These are phyloP conservation scores for Leishmania tarentolae DNA, from an alignment of 208 protist genomes.

Conservation along the genomic window DNA sequence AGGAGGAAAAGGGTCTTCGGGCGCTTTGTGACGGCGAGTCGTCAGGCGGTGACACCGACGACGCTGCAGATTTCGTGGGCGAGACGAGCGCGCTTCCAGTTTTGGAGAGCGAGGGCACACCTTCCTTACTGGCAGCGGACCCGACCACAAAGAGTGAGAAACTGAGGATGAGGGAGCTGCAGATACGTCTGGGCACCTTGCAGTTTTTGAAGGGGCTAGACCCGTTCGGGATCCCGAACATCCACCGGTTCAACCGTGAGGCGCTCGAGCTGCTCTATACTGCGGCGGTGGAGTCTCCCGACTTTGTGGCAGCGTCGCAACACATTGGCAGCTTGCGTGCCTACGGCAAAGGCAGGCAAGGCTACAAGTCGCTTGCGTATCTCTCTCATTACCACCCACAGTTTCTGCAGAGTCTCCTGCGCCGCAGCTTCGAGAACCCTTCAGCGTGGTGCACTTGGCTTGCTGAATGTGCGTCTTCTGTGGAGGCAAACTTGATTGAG, in stretches of 20 bases:
- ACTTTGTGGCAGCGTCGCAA: constrained; percentile 36
- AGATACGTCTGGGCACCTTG: constrained; percentile 34
- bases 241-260: constrained; percentile 30
- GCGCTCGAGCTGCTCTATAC: constrained; percentile 46
- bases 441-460: constrained; percentile 55
- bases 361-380: constrained; percentile 45
- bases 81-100: background rate
- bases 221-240: constrained; percentile 69
- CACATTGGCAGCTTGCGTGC: constrained; percentile 33
- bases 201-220: constrained; percentile 46
- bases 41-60: background rate
- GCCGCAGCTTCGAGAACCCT: constrained; percentile 38
- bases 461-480: constrained; percentile 29
- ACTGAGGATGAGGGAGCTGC: constrained; percentile 25
- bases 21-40: background rate
- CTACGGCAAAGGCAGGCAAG: constrained; percentile 58
- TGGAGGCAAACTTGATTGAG: constrained; percentile 37
- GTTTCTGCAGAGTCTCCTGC: constrained; percentile 57
- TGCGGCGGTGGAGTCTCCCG: constrained; percentile 38
- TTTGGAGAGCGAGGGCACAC: background rate
- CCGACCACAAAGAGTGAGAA: constrained; percentile 22
- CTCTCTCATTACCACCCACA: constrained; percentile 45
- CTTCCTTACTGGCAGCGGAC: background rate
- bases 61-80: background rate
- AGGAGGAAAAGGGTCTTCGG: no score